Evolutionary conservation across 805 yeast genomes (phyloP).

Genomic region (Kazachstania taianensis): DNA sequence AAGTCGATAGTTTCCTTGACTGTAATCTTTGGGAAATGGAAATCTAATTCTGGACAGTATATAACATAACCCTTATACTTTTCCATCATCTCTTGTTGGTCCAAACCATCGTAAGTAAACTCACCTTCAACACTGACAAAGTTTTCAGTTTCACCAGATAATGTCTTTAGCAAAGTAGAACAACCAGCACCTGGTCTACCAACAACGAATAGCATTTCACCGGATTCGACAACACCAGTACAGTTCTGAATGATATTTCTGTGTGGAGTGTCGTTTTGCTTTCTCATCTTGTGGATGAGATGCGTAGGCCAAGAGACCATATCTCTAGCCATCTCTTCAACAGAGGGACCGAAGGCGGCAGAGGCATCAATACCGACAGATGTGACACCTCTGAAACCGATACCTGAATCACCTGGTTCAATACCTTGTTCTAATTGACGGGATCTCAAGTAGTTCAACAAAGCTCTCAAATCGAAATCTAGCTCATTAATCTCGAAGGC

Average conservation of each 20-base stretch:
- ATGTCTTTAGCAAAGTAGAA: conserved; percentile 41
- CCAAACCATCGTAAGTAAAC: conserved; percentile 40
- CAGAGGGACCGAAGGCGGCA: conserved; percentile 41
- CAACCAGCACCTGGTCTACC: conserved; percentile 61
- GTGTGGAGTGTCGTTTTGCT: conserved; percentile 28
- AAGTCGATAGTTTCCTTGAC: conserved; percentile 43
- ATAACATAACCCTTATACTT: conserved; percentile 39
- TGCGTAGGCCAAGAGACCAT: conserved; percentile 22
- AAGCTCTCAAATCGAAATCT: conserved; percentile 37
- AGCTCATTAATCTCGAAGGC: conserved; percentile 35
- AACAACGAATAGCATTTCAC: conserved; percentile 43
- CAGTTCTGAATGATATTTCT: conserved; percentile 34
- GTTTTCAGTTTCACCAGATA: conserved; percentile 37
- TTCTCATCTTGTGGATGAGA: conserved; percentile 17
- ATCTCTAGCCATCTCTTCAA: conserved; percentile 34
- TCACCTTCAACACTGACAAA: conserved; percentile 32
- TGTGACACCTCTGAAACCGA: conserved; percentile 35
- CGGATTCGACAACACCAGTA: conserved; percentile 37
- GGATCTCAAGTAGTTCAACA: conserved; percentile 33
- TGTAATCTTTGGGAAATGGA: conserved; percentile 42
- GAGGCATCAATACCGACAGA: conserved; percentile 44
- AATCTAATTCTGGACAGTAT: conserved; percentile 43
- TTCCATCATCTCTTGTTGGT: conserved; percentile 38
- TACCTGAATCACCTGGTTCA: conserved; percentile 42
- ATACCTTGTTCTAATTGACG: conserved; percentile 37